phyloP scores from a whole-genome alignment of 2,329 filamentous ascomycete species.

The Peltaster fructicola region DNA sequence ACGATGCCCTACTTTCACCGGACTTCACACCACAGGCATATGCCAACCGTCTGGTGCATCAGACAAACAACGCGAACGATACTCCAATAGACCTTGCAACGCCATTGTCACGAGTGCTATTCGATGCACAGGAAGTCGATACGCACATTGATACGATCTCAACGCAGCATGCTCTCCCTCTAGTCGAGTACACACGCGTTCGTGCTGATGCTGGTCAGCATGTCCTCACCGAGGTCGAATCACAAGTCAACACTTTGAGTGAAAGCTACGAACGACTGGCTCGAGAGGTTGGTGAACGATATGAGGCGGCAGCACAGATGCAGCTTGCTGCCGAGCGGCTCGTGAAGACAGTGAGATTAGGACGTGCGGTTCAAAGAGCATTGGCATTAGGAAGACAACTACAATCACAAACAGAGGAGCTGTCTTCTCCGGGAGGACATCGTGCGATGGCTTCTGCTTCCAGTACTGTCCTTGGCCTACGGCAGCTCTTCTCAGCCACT shows the following conservation, averaged over 20 bases:
- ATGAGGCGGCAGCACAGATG: conserved; percentile 73
- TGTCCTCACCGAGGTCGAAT: conserved; percentile 60
- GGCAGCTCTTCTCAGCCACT: conserved; percentile 53
- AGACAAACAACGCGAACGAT: conserved; percentile 84
- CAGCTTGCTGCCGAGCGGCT: conserved; percentile 58
- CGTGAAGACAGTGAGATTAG: conserved; percentile 62
- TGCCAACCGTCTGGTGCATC: conserved; percentile 72
- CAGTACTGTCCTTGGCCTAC: conserved; percentile 57
- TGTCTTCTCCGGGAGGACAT: conserved; percentile 30
- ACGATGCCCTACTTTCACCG: conserved; percentile 74
- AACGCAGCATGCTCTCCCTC: conserved; percentile 62
- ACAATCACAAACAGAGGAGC: conserved; percentile 66
- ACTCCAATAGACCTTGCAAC: conserved; percentile 84
- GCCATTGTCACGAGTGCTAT: conserved; percentile 79
- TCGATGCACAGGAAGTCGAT: conserved; percentile 93
- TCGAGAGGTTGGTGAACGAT: conserved; percentile 69
- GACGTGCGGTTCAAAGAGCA: conserved; percentile 58
- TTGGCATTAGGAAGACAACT: conserved; percentile 71
- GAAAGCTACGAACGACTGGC: conserved; percentile 74
- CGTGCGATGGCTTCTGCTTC: conserved; percentile 67
- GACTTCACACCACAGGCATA: conserved; percentile 66
- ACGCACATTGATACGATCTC: conserved; percentile 85
- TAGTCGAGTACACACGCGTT: conserved; percentile 59
- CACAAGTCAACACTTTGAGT: conserved; percentile 62
- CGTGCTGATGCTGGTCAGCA: conserved; percentile 55